Conservation (phyloP, 75 land plant genomes). For the Gnetum montanum region DNA sequence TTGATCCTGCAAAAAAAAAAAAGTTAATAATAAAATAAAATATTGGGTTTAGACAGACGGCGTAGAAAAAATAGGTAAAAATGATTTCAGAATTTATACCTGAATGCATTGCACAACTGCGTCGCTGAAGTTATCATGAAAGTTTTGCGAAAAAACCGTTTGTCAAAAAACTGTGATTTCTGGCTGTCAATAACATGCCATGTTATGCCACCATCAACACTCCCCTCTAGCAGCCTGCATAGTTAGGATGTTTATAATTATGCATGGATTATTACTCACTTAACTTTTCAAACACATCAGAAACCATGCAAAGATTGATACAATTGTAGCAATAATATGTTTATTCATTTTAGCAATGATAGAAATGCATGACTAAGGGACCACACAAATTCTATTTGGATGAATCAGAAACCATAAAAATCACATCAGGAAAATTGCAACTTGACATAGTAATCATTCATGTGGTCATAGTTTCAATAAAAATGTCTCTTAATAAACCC, state of each 20-base stretch:
- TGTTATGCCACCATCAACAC: slow-evolving; percentile 54
- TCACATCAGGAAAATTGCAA: too few species aligned
- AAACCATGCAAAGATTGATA: too few species aligned
- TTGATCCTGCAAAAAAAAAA: slow-evolving; percentile 29
- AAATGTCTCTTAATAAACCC: too few species aligned
- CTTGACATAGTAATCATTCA: too few species aligned
- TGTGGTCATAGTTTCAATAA: too few species aligned
- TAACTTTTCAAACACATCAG: too few species aligned
- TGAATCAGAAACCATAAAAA: too few species aligned
- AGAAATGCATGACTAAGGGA: too few species aligned
- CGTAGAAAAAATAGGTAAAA: background rate
- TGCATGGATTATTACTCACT: background rate
- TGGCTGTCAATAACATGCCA: slow-evolving; percentile 61
- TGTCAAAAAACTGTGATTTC: slow-evolving; percentile 45
- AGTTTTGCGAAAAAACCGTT: slow-evolving; percentile 51
- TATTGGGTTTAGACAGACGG: background rate
- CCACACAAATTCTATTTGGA: too few species aligned
- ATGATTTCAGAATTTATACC: slow-evolving; percentile 25
- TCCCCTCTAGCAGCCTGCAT: slow-evolving; percentile 80
- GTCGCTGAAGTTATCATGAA: slow-evolving; percentile 22
- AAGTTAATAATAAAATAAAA: background rate
- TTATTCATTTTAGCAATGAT: too few species aligned
- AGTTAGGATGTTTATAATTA: background rate
- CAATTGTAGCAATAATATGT: too few species aligned
- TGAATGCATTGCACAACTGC: slow-evolving; percentile 40